A percentile compares a stretch with the other conserved stretches of the same genome.
These are phyloP conservation scores for Yamadazyma sp. DNA, from an alignment of 805 yeast species.

Conservation along the genomic window DNA sequence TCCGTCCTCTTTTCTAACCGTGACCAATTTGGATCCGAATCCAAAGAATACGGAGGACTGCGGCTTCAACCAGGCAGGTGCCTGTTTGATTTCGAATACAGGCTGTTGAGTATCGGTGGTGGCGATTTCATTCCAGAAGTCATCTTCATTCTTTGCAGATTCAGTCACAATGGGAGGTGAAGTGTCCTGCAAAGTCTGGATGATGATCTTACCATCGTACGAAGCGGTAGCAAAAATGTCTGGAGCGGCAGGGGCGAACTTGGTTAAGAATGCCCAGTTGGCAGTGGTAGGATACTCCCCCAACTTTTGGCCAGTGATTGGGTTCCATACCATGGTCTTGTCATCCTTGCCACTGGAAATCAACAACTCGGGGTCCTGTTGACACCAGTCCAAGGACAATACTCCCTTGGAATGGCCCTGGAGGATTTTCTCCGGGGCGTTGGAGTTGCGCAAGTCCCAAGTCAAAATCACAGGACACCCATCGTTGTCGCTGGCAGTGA, in stretches of 20 bases:
- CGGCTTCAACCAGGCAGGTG: constrained; percentile 85
- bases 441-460: constrained; percentile 94
- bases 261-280: constrained; percentile 90
- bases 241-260: constrained; percentile 85
- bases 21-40: constrained; percentile 86
- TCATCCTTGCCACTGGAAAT: constrained; percentile 94
- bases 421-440: constrained; percentile 78
- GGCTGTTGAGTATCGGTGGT: constrained; percentile 72
- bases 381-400: constrained; percentile 90
- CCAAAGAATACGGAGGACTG: constrained; percentile 81
- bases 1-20: constrained; percentile 42
- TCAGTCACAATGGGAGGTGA: constrained; percentile 52
- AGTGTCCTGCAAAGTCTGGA: constrained; percentile 89
- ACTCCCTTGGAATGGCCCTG: constrained; percentile 87
- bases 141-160: constrained; percentile 53
- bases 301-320: constrained; percentile 64
- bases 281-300: constrained; percentile 90
- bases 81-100: constrained; percentile 66
- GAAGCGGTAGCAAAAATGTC: constrained; percentile 88
- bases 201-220: constrained; percentile 75
- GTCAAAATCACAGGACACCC: constrained; percentile 74
- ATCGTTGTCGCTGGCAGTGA: constrained; percentile 86
- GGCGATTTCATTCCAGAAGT: constrained; percentile 82
- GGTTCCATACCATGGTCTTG: constrained; percentile 87
- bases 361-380: constrained; percentile 71